Evolutionary conservation across 1,284 basidiomycete genomes (phyloP), one percentile per base, ranked within the genome.

Genomic region (Marasmius oreades): DNA sequence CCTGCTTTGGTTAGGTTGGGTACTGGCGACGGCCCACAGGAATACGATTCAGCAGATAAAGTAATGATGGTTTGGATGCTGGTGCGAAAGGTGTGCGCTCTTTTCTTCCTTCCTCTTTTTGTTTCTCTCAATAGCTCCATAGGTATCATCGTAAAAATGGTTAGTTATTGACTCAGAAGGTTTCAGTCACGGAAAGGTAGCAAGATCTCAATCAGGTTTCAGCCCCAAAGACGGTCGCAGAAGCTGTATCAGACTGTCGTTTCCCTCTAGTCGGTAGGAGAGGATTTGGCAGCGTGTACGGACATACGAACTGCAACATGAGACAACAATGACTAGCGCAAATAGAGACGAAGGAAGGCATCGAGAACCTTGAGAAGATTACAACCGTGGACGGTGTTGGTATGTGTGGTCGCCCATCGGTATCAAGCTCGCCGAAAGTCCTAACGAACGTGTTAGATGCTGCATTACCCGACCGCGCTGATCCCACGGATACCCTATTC

Each of bases 11-110:
- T 86, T 6, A 69, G n/a, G n/a, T n/a, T n/a, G 85, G 22, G 79
- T 87, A 50, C 81, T 85, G 7, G 82, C 83, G 5, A 86, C 84
- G 1, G 84, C 82, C 0, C 65, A 75, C 26, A 77, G 75, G 0
- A 77, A 82, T 58, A 79, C 78, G 0, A 74, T 73, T 53, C 86
- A 84, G 84, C 84, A 86, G 67, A 85, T 87, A 67, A 88, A 88
- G 69, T 75, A n/a, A n/a, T n/a, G n/a, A 83, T 57, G 84, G 79
- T 1, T 74, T 87, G 34, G 85, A 87, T 64, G 80, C 80, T 0
- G 84, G 85, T 8, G 85, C 84, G 16, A 71, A 75, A 36, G 85
- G 86, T 2, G 69, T 86, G 10, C 66, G n/a, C 4, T 50, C 16
- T 51, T 42, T 16, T 28, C 6, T 33, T 16, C 3, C 14, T 31